Conservation (phyloP, 2,329 filamentous ascomycete genomes). For the Penicillium sp. region DNA sequence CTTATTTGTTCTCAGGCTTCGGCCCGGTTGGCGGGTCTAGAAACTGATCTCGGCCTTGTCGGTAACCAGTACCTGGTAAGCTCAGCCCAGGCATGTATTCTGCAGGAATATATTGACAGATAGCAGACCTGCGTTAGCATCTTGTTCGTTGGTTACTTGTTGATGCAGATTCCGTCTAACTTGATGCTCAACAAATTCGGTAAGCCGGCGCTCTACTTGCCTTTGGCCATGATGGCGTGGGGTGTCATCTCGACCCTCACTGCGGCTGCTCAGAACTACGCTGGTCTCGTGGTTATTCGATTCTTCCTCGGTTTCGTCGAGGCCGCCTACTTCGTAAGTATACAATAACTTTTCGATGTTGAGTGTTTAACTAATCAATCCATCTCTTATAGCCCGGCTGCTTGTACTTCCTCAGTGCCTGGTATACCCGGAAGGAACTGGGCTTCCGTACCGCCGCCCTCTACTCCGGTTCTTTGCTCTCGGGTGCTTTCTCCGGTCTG, state of each 20-base stretch:
- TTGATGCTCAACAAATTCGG: slow-evolving; percentile 30
- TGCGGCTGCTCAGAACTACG: slow-evolving; percentile 44
- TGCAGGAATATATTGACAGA: background rate
- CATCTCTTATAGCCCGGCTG: slow-evolving; percentile 27
- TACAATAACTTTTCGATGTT: background rate
- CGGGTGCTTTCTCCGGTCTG: slow-evolving; percentile 65
- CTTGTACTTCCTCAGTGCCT: slow-evolving; percentile 33
- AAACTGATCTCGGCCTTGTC: slow-evolving; percentile 25
- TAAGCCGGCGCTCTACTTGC: slow-evolving; percentile 49
- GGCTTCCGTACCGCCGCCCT: slow-evolving; percentile 46
- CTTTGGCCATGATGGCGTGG: slow-evolving; percentile 55
- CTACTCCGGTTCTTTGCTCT: slow-evolving; percentile 61
- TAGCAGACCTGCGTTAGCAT: slow-evolving; percentile 37
- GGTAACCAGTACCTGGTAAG: slow-evolving; percentile 15
- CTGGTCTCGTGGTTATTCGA: slow-evolving; percentile 41
- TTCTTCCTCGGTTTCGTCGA: slow-evolving; percentile 44
- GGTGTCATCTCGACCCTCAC: slow-evolving; percentile 53
- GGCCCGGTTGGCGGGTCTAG: slow-evolving; percentile 25
- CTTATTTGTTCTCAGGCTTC: slow-evolving; percentile 13
- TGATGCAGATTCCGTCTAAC: slow-evolving; percentile 49
- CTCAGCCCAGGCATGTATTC: background rate
- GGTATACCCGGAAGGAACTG: slow-evolving; percentile 22
- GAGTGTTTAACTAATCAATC: background rate
- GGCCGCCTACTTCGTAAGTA: slow-evolving; percentile 42
- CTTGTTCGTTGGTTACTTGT: slow-evolving; percentile 55